A percentile compares a stretch with the other conserved stretches of the same genome.
These are phyloP conservation scores for Penicillium digitatum DNA, from an alignment of 2,329 filamentous ascomycete species.

Conservation along the genomic window DNA sequence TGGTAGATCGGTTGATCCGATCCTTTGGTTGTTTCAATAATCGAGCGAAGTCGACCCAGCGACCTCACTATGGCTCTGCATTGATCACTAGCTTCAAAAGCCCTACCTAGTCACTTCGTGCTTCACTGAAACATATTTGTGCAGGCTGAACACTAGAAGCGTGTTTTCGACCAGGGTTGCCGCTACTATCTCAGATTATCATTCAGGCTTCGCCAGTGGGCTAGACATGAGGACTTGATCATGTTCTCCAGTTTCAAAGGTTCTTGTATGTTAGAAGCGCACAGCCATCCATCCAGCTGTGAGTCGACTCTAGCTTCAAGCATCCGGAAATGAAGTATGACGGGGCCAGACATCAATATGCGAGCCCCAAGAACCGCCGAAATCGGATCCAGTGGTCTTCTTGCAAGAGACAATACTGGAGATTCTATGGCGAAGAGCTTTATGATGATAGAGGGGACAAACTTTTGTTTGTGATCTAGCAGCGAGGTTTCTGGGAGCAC, in stretches of 20 bases:
- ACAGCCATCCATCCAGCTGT: conserved; percentile 28
- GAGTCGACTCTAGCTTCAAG: conserved; percentile 20
- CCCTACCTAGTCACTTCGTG: neutral
- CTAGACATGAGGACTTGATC: neutral
- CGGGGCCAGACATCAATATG: conserved; percentile 29
- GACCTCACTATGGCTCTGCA: conserved; percentile 27
- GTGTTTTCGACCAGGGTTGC: neutral
- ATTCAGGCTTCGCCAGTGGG: neutral
- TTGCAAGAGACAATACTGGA: conserved; percentile 27
- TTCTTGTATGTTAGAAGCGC: conserved; percentile 10
- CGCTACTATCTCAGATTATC: conserved; percentile 1
- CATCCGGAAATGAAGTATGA: conserved; percentile 29
- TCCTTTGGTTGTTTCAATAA: conserved; percentile 15
- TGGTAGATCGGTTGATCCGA: conserved; percentile 20
- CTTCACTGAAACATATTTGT: conserved; percentile 11
- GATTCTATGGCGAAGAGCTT: conserved; percentile 36
- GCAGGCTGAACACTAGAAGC: conserved; percentile 14
- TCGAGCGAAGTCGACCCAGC: conserved; percentile 15
- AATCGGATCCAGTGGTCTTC: conserved; percentile 25
- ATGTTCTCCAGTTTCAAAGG: neutral
- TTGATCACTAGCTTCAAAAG: neutral
- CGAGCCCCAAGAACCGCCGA: conserved; percentile 28
- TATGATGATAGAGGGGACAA: conserved; percentile 41
- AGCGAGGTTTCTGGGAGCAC: conserved; percentile 38
- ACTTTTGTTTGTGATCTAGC: conserved; percentile 43